Evolutionary conservation across 768 basidiomycete species (phyloP).

Genomic region (Pisolithus orientalis): DNA sequence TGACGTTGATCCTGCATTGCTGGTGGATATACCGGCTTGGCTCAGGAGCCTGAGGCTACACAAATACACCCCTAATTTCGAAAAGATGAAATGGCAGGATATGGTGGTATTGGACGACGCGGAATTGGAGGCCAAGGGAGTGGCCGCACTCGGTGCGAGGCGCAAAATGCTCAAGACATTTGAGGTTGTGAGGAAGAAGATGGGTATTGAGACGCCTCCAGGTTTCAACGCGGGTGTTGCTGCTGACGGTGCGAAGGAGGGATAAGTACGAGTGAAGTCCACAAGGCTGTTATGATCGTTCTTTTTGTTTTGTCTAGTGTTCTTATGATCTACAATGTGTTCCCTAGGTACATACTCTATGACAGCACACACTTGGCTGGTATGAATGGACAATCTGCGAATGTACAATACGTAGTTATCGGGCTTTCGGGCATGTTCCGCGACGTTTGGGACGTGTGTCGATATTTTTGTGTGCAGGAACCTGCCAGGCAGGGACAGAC

Average conservation of each 20-base stretch:
- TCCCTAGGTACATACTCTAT: constrained; percentile 6
- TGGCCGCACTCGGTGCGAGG: constrained; percentile 94
- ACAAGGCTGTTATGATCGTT: background rate
- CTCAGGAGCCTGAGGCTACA: constrained; percentile 90
- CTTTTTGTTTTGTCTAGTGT: constrained; percentile 8
- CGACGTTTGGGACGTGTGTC: too few species aligned
- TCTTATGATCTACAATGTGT: constrained; percentile 7
- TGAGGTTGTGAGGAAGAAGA: constrained; percentile 82
- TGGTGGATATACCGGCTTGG: constrained; percentile 90
- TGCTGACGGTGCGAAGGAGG: constrained; percentile 8
- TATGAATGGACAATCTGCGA: background rate
- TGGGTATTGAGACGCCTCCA: constrained; percentile 63
- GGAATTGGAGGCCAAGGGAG: constrained; percentile 88
- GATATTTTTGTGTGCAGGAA: too few species aligned
- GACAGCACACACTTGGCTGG: background rate
- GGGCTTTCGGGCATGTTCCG: background rate
- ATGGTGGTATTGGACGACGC: constrained; percentile 91
- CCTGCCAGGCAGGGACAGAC: too few species aligned
- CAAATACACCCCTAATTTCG: constrained; percentile 99
- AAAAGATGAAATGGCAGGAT: constrained; percentile 84
- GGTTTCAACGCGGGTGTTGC: constrained; percentile 18
- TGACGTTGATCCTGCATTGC: constrained; percentile 80
- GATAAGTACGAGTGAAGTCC: background rate
- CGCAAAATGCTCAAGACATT: constrained; percentile 98
- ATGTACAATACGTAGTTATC: constrained; percentile 4